Base-by-base conservation (phyloP, 805 yeast species). In the Metschnikowia colocasiae region DNA sequence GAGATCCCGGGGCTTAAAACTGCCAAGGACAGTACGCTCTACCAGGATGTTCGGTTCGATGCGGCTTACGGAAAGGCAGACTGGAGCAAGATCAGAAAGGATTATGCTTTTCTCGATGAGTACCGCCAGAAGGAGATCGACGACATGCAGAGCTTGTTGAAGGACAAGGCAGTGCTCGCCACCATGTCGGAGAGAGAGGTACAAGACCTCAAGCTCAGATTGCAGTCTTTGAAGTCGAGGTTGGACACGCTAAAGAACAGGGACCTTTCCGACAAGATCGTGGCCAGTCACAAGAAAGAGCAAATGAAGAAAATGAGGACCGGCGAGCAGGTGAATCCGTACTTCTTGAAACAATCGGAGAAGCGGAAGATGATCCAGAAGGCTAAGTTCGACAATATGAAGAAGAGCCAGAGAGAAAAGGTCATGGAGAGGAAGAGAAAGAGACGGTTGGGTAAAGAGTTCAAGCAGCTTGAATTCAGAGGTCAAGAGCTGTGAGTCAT, bases 41-140 rank as follows among this genome's bases (percentile, higher is more conserved):
- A 85, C 61, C 76, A 80, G 41, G 99, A 94, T 68, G 84, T 95
- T 29, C 75, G 99, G 56, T 94, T 94, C 63, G 97, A 94, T 64
- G 78, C 92, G 2, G 90, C 96, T 0, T 81, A 81, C 53, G 98
- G 98, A 48, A 85, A 81, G 57, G 87, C 94, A 1, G 92, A 91
- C 61, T 67, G 79, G 49, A 69, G 73, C 27, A 73, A 75, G 49
- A 78, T 87, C 15, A 74, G 97, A 50, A 79, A 81, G 58, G 83
- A 92, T 59, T 94, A 94, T 68, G 77, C 80, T 37, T 94, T 94
- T 61, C 68, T 94, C 48, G 96, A 90, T 64, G 90, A 85, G 33
- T 94, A 94, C 63, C 77, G 98, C 63, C 74, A 83, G 53, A 64
- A 73, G 7, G 99, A 94, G 62, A 74, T 94, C 32, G 55, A 66